A percentile compares a stretch with the other conserved stretches of the same genome.
Evolutionary conservation across 768 basidiomycete genomes (phyloP).

Genomic region (Astraeus odoratus): DNA sequence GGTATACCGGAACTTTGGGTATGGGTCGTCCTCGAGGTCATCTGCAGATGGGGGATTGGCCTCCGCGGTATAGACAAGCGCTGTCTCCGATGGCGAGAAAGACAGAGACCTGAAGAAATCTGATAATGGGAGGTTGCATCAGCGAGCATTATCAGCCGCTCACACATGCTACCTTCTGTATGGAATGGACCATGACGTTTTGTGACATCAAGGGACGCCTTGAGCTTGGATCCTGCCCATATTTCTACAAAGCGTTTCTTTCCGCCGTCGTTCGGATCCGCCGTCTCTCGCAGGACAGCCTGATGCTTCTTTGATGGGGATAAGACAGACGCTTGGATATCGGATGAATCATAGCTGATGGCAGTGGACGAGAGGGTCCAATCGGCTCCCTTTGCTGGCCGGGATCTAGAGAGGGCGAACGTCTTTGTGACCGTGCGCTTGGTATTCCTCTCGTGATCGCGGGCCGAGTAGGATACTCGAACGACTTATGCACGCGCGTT

Average conservation of each 20-base stretch:
- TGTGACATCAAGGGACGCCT: conserved; percentile 49
- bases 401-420: conserved; percentile 20
- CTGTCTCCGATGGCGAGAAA: conserved; percentile 47
- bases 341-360: conserved; percentile 19
- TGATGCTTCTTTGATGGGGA: conserved; percentile 37
- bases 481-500: conserved; percentile 26
- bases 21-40: conserved; percentile 19
- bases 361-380: conserved; percentile 8
- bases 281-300: conserved; percentile 39
- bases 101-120: conserved; percentile 45
- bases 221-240: conserved; percentile 41
- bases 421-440: conserved; percentile 40
- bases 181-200: conserved; percentile 54
- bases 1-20: conserved; percentile 43
- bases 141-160: neutral
- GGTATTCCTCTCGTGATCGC: conserved; percentile 44
- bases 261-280: conserved; percentile 13
- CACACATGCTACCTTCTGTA: conserved; percentile 42
- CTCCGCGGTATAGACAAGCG: conserved; percentile 58
- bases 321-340: conserved; percentile 33
- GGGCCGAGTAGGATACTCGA: conserved; percentile 39
- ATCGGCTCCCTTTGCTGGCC: conserved; percentile 8
- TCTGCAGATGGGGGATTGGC: conserved; percentile 25
- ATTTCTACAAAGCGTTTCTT: conserved; percentile 54
- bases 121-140: conserved; percentile 17